Evolutionary conservation across 2,329 filamentous ascomycete genomes (phyloP).

Genomic region (Nigrospora sphaerica): DNA sequence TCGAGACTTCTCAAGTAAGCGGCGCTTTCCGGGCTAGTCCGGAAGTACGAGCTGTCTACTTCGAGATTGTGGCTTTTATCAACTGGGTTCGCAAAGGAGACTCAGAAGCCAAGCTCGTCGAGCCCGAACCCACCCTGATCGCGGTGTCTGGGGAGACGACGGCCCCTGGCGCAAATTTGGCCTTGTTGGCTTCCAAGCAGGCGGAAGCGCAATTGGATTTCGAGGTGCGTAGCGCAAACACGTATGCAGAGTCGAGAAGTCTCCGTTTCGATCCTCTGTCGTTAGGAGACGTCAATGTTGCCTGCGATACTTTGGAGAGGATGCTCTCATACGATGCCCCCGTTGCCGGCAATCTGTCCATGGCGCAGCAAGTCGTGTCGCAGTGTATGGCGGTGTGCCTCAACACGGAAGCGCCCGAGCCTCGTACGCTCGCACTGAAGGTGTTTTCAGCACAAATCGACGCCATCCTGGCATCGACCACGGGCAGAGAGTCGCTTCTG

Average conservation of each 20-base stretch:
- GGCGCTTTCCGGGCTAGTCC: constrained; percentile 12
- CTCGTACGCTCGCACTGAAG: constrained; percentile 37
- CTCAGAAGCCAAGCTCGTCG: no score
- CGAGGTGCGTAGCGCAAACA: no score
- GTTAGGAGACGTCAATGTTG: constrained; percentile 30
- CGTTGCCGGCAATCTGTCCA: constrained; percentile 6
- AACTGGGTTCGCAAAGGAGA: neutral
- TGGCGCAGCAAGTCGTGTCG: constrained; percentile 21
- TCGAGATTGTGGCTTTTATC: constrained; percentile 22
- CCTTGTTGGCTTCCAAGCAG: no score
- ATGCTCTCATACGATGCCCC: constrained; percentile 18
- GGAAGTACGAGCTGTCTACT: constrained; percentile 21
- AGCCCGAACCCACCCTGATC: no score
- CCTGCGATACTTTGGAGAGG: constrained; percentile 31
- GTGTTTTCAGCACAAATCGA: constrained; percentile 42
- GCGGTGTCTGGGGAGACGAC: no score
- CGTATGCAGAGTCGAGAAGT: constrained; percentile 8
- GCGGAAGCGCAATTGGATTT: no score
- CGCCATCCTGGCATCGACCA: constrained; percentile 19
- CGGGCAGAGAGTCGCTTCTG: constrained; percentile 15
- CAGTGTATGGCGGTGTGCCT: constrained; percentile 36
- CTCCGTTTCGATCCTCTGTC: constrained; percentile 28
- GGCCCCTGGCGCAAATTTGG: no score
- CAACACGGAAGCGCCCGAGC: constrained; percentile 30
- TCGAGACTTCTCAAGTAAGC: constrained; percentile 8